These are phyloP conservation scores for Aegilops tauschii DNA, from an alignment of 176 grass and related monocot species.

Conservation along the genomic window DNA sequence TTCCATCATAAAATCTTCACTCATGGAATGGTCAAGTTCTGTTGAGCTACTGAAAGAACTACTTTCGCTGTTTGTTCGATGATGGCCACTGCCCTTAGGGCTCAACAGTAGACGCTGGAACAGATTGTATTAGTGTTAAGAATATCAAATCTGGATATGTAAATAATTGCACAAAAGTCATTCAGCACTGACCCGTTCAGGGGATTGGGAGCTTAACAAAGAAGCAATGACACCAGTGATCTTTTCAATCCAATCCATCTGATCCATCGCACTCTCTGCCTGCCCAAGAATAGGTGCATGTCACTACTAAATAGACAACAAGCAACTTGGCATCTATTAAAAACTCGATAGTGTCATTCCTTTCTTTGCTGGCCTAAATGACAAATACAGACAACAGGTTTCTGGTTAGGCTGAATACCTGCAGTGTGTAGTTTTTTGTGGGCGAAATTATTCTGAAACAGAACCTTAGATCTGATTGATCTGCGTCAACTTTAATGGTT, in stretches of 20 bases:
- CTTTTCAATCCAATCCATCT: conserved; percentile 99
- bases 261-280: conserved; percentile 98
- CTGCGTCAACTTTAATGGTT: conserved; percentile 95
- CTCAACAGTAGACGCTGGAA: conserved; percentile 76
- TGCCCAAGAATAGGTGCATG: conserved; percentile 37
- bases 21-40: conserved; percentile 70
- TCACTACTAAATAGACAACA: conserved; percentile 24
- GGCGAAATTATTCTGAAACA: conserved; percentile 99
- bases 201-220: conserved; percentile 93
- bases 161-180: conserved; percentile 1
- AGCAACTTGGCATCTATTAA: conserved; percentile 25
- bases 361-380: background rate
- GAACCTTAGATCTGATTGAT: conserved; percentile 93
- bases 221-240: conserved; percentile 98
- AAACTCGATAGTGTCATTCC: background rate
- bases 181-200: conserved; percentile 71
- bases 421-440: conserved; percentile 95
- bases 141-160: conserved; percentile 31
- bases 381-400: background rate
- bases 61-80: conserved; percentile 66
- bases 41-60: conserved; percentile 91
- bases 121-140: conserved; percentile 28
- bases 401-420: conserved; percentile 45
- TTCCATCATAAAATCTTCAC: conserved; percentile 78
- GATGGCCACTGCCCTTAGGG: conserved; percentile 63